Evolutionary conservation across 192 early-diverging fungal species (phyloP), one percentile per base, ranked within the genome.

Genomic region (Backusella liffmaniae): DNA sequence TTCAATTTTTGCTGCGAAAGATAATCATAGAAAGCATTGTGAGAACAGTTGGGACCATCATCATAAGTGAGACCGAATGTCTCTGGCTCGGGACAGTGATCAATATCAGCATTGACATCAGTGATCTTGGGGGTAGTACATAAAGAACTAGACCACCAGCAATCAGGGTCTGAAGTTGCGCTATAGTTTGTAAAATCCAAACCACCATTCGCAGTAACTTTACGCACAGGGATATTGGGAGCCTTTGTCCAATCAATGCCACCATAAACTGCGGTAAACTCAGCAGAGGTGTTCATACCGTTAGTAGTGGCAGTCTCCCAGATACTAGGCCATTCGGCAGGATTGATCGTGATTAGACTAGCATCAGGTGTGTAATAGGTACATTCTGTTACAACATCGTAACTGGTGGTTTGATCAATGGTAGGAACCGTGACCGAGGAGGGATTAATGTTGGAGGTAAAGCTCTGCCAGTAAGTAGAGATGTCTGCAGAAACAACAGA

Each of bases 1-100:
- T 87, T 89, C 29, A 87, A 51, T 15, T 83, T 83, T 26, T 83
- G 65, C 16, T 76, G 26, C 2, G 76, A 49, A 41, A 92, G 73
- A 66, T 78, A 81, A 41, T 82, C 72, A 32, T 87, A 75, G 34
- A 91, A 70, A 0, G 78, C 75, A 15, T 75, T 70, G 32, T 82
- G 81, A 32, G 79, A 84, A 3, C 68, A 56, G 21, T 82, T 85
- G 7, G 90, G 90, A 1, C 90, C 90, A 81, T 91, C 90, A 78
- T 91, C 90, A 73, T 88, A 91, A 6, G 88, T 87, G 30, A 91
- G 53, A 10, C 85, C 81, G 82, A 84, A 85, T 34, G 85, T 86
- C 73, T 86, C 82, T 32, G 77, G 53, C 18, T 76, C 56, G 0
- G 46, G 42, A 51, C 84, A 86, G 15, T 12, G n/a, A 29, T 69